Percentiles rank a stretch among this genome's conserved stretches.
These are phyloP conservation scores for Hysterium pulicare DNA, from an alignment of 2,329 filamentous ascomycete species.

Conservation along the genomic window DNA sequence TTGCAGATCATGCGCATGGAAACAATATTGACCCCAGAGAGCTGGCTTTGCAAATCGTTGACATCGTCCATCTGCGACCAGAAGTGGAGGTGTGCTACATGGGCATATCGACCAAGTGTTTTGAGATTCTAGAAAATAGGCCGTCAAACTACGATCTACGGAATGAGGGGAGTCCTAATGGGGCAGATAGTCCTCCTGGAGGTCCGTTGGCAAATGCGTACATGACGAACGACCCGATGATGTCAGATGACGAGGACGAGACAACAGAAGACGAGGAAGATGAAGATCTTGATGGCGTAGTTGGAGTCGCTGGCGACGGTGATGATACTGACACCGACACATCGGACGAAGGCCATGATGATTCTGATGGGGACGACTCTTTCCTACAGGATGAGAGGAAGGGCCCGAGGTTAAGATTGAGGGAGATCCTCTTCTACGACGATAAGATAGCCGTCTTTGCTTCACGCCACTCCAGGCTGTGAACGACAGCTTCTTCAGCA, in stretches of 20 bases:
- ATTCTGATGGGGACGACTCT: slow-evolving; percentile 52
- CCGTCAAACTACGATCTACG: slow-evolving; percentile 43
- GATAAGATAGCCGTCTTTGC: slow-evolving; percentile 80
- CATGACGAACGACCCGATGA: slow-evolving; percentile 25
- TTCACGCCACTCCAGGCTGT: slow-evolving; percentile 66
- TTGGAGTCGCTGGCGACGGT: slow-evolving; percentile 48
- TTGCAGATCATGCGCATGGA: slow-evolving; percentile 59
- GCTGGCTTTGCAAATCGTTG: slow-evolving; percentile 70
- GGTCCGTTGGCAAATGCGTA: slow-evolving; percentile 19
- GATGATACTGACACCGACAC: slow-evolving; percentile 32
- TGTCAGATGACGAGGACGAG: slow-evolving; percentile 39
- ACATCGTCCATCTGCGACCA: slow-evolving; percentile 72
- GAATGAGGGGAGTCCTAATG: slow-evolving; percentile 24
- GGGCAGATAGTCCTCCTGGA: slow-evolving; percentile 26
- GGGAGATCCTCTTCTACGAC: slow-evolving; percentile 81
- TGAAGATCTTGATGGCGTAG: slow-evolving; percentile 50
- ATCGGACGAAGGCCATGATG: slow-evolving; percentile 38
- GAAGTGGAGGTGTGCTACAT: slow-evolving; percentile 76
- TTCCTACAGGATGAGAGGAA: slow-evolving; percentile 48
- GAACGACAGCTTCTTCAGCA: no score
- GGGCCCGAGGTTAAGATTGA: slow-evolving; percentile 57
- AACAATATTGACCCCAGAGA: slow-evolving; percentile 61
- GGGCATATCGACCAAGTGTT: slow-evolving; percentile 73
- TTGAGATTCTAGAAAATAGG: slow-evolving; percentile 70
- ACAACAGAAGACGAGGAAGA: slow-evolving; percentile 42